Base-by-base conservation (phyloP, 2,329 filamentous ascomycete genomes). In the Periglandula ipomoeae region DNA sequence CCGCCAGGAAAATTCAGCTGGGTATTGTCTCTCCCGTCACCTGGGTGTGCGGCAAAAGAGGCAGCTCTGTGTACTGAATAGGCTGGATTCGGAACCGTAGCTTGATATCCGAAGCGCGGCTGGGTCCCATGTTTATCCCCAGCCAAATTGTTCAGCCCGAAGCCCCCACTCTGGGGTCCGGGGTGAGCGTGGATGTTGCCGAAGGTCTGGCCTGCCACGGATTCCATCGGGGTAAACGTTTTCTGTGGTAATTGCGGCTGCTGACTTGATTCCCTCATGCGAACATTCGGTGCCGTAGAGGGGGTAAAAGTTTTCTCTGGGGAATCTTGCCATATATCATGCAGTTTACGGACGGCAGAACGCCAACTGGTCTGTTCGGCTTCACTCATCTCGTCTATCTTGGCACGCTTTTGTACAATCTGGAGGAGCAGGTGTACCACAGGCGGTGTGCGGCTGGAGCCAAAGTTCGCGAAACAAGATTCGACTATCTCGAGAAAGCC, bases 401-500 rank as follows among this genome's bases (percentile, higher is more conserved):
- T 59, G 2, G 60, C 58, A 19, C 62, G 58, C 10, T 52, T 56
- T n/a, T 63, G 60, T 15, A 66, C 60, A 50, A 68, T 62, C n/a
- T 61, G 58, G 52, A 70, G 61, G 38, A 67, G 54, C 24, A 51
- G 46, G 3, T 55, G 61, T 13, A 63, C 56, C 24, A 69, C 46
- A 5, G 66, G 65, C 3, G 66, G 64, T 23, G 61, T 65, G 6
- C 65, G 64, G 4, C 57, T 53, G 3, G 58, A 52, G 1, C 66
- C 67, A 48, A 69, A 67, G 5, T 56, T 56, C 26, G 57, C 53
- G 15, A 63, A 37, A n/a, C 59, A 63, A 9, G 61, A 57, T 24
- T 68, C 64, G 3, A 68, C 56, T 1, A 65, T 57, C 49, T 69
- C 67, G 19, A 67, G 54, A 26, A 70, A 53, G 23, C 59, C 66